Conservation (phyloP, 2,329 filamentous ascomycete genomes). For the Cladosporium phlei region DNA sequence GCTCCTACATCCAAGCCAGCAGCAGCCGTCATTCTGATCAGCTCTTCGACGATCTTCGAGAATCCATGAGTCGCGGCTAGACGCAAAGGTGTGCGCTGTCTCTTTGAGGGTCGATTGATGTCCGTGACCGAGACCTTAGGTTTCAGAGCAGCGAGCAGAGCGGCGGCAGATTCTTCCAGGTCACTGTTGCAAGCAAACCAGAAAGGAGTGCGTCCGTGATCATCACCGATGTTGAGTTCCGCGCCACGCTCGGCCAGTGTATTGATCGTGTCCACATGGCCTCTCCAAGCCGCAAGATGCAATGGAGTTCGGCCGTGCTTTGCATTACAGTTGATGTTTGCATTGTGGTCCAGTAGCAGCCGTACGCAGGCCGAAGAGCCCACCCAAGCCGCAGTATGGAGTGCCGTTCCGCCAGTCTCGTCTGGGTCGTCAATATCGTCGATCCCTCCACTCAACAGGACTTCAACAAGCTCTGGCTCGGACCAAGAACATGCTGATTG, state of each 20-base stretch:
- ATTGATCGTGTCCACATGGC: not conserved
- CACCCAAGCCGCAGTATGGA: slow-evolving; percentile 14
- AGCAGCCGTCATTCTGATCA: slow-evolving; percentile 15
- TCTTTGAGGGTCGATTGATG: slow-evolving; percentile 17
- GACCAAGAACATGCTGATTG: slow-evolving; percentile 14
- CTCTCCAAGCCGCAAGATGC: not conserved
- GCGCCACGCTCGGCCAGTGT: slow-evolving; percentile 4
- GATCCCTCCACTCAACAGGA: slow-evolving; percentile 12
- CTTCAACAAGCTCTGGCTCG: slow-evolving; percentile 11
- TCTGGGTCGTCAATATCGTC: slow-evolving; percentile 18
- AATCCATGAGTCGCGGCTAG: slow-evolving; percentile 18
- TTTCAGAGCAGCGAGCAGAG: slow-evolving; percentile 1
- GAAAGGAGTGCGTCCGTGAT: slow-evolving; percentile 15
- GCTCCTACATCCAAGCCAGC: slow-evolving; percentile 10
- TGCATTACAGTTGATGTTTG: not conserved
- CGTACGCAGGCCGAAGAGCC: slow-evolving; percentile 17
- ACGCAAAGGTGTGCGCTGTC: slow-evolving; percentile 15
- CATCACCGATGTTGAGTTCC: slow-evolving; percentile 4
- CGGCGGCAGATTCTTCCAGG: slow-evolving; percentile 1
- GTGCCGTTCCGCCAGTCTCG: slow-evolving; percentile 13
- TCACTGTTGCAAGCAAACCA: slow-evolving; percentile 16
- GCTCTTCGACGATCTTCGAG: slow-evolving; percentile 12
- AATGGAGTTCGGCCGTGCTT: not conserved
- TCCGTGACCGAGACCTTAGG: slow-evolving; percentile 8
- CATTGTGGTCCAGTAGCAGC: slow-evolving; percentile 15